phyloP scores from a whole-genome alignment of 2,329 filamentous ascomycete species.

The Colletotrichum acutatum region DNA sequence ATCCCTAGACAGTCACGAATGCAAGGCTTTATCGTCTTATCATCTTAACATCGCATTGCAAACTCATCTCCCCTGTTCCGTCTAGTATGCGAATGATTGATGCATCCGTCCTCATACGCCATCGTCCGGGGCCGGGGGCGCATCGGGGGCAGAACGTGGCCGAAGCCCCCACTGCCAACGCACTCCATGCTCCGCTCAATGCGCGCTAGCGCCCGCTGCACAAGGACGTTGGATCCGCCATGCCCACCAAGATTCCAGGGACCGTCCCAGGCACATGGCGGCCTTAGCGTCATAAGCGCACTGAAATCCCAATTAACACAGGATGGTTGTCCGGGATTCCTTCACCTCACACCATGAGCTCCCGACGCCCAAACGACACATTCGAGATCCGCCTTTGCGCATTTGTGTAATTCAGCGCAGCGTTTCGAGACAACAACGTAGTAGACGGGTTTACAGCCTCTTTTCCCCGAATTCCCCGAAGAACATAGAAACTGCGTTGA shows the following conservation, averaged over 20 bases:
- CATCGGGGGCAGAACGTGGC: background rate
- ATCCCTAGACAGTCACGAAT: background rate
- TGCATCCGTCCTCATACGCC: background rate
- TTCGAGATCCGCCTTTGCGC: slow-evolving; percentile 16
- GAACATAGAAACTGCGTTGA: background rate
- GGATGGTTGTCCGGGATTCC: slow-evolving; percentile 22
- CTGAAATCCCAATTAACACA: slow-evolving; percentile 27
- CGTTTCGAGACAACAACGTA: background rate
- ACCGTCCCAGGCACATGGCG: slow-evolving; percentile 25
- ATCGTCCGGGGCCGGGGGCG: background rate
- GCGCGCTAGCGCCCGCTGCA: slow-evolving; percentile 15
- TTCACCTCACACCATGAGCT: slow-evolving; percentile 16
- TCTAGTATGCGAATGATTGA: too few species aligned
- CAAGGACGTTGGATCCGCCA: slow-evolving; percentile 21
- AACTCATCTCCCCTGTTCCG: slow-evolving; percentile 9
- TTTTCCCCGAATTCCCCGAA: background rate
- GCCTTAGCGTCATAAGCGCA: slow-evolving; percentile 24
- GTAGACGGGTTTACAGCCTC: background rate
- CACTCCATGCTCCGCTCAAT: slow-evolving; percentile 21
- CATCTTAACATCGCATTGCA: background rate
- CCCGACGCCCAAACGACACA: slow-evolving; percentile 7
- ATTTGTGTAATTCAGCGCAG: slow-evolving; percentile 3
- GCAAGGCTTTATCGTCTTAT: background rate
- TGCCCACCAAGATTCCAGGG: slow-evolving; percentile 30
- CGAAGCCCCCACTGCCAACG: slow-evolving; percentile 27